These are phyloP conservation scores for Nicotiana sylvestris DNA, from an alignment of 257 asterid species.

Conservation along the genomic window DNA sequence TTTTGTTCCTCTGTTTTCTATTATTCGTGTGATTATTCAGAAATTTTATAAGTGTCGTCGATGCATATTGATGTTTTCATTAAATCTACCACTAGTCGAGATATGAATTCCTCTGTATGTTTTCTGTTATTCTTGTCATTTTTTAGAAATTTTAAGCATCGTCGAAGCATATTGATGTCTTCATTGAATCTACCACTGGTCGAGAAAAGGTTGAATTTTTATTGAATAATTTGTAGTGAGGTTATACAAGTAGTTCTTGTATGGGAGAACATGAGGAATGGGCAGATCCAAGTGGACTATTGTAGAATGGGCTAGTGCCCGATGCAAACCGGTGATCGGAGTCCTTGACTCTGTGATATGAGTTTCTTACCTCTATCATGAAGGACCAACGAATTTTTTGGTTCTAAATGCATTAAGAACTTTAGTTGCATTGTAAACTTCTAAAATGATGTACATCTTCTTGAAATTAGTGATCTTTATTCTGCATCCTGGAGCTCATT, in stretches of 20 bases:
- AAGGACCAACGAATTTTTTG: neutral
- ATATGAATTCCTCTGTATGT: no score
- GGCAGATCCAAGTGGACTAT: slow-evolving; percentile 62
- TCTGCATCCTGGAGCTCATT: neutral
- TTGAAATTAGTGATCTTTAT: neutral
- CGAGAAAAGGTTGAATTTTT: slow-evolving; percentile 8
- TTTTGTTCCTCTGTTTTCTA: no score
- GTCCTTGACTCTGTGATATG: slow-evolving; percentile 36
- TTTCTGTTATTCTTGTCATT: no score
- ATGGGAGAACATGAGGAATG: slow-evolving; percentile 90
- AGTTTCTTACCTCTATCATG: neutral
- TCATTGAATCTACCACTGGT: no score
- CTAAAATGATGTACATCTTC: neutral
- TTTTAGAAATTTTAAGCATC: no score
- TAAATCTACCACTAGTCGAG: no score
- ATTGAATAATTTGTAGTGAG: slow-evolving; percentile 14
- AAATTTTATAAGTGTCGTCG: no score
- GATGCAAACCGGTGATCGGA: slow-evolving; percentile 57
- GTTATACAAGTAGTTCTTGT: slow-evolving; percentile 27
- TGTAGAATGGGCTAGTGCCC: slow-evolving; percentile 73
- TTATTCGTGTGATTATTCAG: no score
- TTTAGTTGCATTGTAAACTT: neutral
- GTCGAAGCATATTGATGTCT: no score
- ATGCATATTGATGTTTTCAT: no score
- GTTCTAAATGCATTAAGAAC: slow-evolving; percentile 2